A percentile compares a stretch with the other conserved stretches of the same genome.
Evolutionary conservation across 108 stramenopile genomes (phyloP).

Genomic region (Ochromonas danica): DNA sequence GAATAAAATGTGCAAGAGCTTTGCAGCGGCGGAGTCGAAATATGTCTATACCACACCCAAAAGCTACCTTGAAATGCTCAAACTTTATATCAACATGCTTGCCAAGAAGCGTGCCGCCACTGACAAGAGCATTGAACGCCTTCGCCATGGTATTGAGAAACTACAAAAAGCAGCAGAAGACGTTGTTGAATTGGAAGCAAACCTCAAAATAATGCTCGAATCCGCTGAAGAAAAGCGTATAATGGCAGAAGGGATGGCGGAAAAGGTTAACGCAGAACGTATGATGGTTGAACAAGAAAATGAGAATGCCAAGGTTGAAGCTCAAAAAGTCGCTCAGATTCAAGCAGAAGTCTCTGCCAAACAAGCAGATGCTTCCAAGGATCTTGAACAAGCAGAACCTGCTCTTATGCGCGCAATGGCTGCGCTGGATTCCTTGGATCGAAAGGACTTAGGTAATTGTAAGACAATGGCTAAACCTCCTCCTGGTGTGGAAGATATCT

Average conservation of each 20-base stretch:
- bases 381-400: constrained; percentile 70
- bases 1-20: constrained; percentile 29
- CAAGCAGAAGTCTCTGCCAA: constrained; percentile 51
- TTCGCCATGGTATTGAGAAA: constrained; percentile 50
- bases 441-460: constrained; percentile 65
- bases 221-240: constrained; percentile 58
- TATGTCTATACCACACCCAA: constrained; percentile 64
- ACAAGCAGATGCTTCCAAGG: constrained; percentile 56
- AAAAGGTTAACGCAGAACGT: constrained; percentile 46
- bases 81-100: constrained; percentile 53
- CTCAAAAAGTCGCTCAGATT: constrained; percentile 50
- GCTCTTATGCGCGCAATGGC: constrained; percentile 66
- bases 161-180: constrained; percentile 46
- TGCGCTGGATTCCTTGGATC: constrained; percentile 65
- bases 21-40: constrained; percentile 23
- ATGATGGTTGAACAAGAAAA: constrained; percentile 55
- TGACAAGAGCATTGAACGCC: constrained; percentile 40
- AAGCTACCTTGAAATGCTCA: constrained; percentile 60
- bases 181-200: constrained; percentile 45
- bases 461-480: constrained; percentile 68
- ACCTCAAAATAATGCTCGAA: constrained; percentile 57
- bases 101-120: constrained; percentile 45
- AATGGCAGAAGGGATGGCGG: constrained; percentile 56
- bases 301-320: constrained; percentile 49
- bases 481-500: constrained; percentile 59